These are phyloP conservation scores for Rostrohypoxylon terebratum DNA, from an alignment of 495 filamentous ascomycete species.

Conservation along the genomic window DNA sequence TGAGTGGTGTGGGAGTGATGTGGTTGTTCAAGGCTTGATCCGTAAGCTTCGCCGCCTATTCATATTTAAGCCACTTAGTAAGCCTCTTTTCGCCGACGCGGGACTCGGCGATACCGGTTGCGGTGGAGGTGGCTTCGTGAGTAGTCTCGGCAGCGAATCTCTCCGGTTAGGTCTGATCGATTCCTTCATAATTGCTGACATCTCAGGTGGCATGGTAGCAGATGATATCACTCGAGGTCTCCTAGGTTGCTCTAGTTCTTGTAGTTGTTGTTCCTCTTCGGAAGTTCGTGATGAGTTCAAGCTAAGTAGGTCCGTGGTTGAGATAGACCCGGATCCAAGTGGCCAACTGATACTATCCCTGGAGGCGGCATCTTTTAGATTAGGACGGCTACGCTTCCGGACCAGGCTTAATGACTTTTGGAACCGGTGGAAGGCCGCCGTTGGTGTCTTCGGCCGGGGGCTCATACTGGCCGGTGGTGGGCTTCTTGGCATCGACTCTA, in stretches of 20 bases:
- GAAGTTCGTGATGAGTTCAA: conserved; percentile 33
- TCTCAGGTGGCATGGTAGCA: conserved; percentile 43
- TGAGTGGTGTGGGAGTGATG: not conserved
- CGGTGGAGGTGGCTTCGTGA: conserved; percentile 37
- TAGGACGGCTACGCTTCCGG: conserved; percentile 60
- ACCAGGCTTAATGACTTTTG: conserved; percentile 59
- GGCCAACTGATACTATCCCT: conserved; percentile 34
- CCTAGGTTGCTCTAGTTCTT: conserved; percentile 15
- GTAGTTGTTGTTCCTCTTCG: conserved; percentile 24
- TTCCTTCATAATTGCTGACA: conserved; percentile 56
- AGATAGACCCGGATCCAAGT: conserved; percentile 13
- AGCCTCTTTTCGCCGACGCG: conserved; percentile 49
- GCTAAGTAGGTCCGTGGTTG: conserved; percentile 38
- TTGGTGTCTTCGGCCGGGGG: conserved; percentile 53
- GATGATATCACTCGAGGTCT: conserved; percentile 33
- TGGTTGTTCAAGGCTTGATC: conserved; percentile 47
- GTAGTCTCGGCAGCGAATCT: conserved; percentile 49
- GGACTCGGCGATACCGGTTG: conserved; percentile 48
- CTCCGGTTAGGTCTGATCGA: conserved; percentile 53
- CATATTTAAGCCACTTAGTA: conserved; percentile 57
- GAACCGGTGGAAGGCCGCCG: conserved; percentile 56
- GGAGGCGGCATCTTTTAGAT: conserved; percentile 48
- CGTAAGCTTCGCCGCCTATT: conserved; percentile 53
- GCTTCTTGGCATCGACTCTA: conserved; percentile 42
- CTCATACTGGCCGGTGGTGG: conserved; percentile 30